Evolutionary conservation across 2,329 filamentous ascomycete genomes (phyloP).

Genomic region (Sphaerostilbella broomeana): DNA sequence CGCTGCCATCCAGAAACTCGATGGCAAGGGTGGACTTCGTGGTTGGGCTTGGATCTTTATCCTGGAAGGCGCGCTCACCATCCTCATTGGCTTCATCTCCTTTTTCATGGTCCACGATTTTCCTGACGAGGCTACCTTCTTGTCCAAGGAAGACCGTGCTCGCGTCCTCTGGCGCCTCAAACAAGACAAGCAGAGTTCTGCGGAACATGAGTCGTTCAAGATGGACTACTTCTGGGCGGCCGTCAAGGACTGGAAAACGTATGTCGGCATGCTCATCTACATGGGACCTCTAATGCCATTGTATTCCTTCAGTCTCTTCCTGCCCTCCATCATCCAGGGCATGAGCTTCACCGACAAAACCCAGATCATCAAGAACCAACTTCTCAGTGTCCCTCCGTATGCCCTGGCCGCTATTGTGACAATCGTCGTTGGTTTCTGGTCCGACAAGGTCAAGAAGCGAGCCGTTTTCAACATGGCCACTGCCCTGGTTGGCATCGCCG

Average conservation of each 20-base stretch:
- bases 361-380: constrained; percentile 32
- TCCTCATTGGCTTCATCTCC: constrained; percentile 59
- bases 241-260: constrained; percentile 80
- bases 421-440: constrained; percentile 52
- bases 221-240: constrained; percentile 65
- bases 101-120: constrained; percentile 82
- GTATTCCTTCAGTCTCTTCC: constrained; percentile 70
- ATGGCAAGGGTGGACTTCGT: constrained; percentile 49
- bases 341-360: constrained; percentile 35
- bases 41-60: constrained; percentile 65
- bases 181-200: constrained; percentile 66
- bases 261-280: constrained; percentile 66
- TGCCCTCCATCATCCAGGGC: constrained; percentile 67
- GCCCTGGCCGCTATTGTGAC: constrained; percentile 32
- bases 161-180: constrained; percentile 67
- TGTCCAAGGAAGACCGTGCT: constrained; percentile 61
- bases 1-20: constrained; percentile 64
- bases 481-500: constrained; percentile 63
- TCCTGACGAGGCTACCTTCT: constrained; percentile 67
- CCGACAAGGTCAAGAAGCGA: constrained; percentile 65
- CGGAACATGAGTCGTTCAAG: constrained; percentile 68
- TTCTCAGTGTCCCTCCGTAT: constrained; percentile 42
- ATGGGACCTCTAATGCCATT: constrained; percentile 68
- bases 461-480: constrained; percentile 74
- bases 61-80: constrained; percentile 62